These are phyloP conservation scores for Kazachstania bromeliacearum DNA, from an alignment of 805 yeast genomes.

Conservation along the genomic window DNA sequence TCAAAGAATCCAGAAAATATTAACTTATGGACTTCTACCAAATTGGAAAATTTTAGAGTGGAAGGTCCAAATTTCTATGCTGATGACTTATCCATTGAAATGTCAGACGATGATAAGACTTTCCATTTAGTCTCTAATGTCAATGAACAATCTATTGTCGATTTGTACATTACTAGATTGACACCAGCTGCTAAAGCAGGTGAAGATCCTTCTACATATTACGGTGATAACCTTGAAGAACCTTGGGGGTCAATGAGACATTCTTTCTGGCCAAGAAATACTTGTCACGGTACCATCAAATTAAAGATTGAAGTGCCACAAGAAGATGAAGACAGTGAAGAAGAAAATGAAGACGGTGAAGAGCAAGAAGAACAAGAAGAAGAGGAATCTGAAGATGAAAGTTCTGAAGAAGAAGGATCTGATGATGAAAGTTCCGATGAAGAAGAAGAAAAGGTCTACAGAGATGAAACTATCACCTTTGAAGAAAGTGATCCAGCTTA, in stretches of 20 bases:
- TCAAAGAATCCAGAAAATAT: slow-evolving; percentile 18
- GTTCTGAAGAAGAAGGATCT: slow-evolving; percentile 12
- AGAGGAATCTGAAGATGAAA: slow-evolving; percentile 12
- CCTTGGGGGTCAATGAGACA: slow-evolving; percentile 99
- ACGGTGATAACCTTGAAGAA: slow-evolving; percentile 71
- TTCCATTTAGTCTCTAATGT: slow-evolving; percentile 58
- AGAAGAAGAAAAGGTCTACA: slow-evolving; percentile 13
- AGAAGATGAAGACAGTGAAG: slow-evolving; percentile 9
- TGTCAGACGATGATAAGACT: slow-evolving; percentile 43
- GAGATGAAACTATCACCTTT: slow-evolving; percentile 19
- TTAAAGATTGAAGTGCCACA: slow-evolving; percentile 27
- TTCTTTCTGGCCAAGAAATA: slow-evolving; percentile 89
- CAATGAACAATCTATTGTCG: slow-evolving; percentile 59
- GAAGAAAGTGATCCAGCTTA: slow-evolving; percentile 23
- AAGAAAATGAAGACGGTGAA: slow-evolving; percentile 8
- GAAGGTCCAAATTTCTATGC: slow-evolving; percentile 77
- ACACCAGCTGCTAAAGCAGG: slow-evolving; percentile 87
- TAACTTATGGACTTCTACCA: slow-evolving; percentile 81
- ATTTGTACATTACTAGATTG: slow-evolving; percentile 49
- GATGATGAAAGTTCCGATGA: slow-evolving; percentile 10
- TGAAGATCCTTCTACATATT: slow-evolving; percentile 71
- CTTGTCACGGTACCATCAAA: slow-evolving; percentile 54
- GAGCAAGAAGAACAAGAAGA: slow-evolving; percentile 13
- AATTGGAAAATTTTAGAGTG: slow-evolving; percentile 65
- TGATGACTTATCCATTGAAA: slow-evolving; percentile 53